phyloP scores from a whole-genome alignment of 2,329 filamentous ascomycete genomes.

The Fusarium sp. region DNA sequence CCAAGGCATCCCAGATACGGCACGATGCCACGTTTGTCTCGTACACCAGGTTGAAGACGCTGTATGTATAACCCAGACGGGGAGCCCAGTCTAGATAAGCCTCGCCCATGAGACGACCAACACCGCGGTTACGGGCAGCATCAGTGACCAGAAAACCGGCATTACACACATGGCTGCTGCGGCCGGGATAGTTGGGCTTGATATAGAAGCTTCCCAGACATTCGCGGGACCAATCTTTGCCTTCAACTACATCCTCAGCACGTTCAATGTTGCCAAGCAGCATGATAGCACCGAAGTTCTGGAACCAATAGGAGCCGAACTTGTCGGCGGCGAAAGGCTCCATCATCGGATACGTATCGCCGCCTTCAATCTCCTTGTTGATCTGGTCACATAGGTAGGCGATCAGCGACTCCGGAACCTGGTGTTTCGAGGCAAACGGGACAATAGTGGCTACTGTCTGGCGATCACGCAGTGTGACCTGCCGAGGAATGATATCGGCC shows the following conservation, averaged over 20 bases:
- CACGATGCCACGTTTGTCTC: constrained; percentile 93
- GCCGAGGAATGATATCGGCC: constrained; percentile 75
- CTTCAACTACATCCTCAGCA: constrained; percentile 68
- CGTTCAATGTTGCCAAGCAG: constrained; percentile 79
- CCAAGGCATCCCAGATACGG: constrained; percentile 90
- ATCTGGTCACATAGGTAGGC: constrained; percentile 85
- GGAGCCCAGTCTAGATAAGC: constrained; percentile 82
- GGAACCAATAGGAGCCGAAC: constrained; percentile 90
- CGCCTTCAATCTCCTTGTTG: constrained; percentile 90
- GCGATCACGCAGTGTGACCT: constrained; percentile 85
- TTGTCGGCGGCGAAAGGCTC: constrained; percentile 78
- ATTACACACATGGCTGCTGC: constrained; percentile 92
- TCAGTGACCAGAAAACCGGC: constrained; percentile 82
- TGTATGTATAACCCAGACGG: constrained; percentile 88
- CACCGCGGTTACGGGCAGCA: constrained; percentile 78
- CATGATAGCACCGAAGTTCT: constrained; percentile 91
- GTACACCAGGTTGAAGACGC: constrained; percentile 94
- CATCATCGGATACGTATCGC: constrained; percentile 91
- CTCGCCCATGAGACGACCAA: constrained; percentile 81
- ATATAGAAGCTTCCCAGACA: constrained; percentile 94
- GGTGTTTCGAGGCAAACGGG: constrained; percentile 80
- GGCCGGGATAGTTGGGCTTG: constrained; percentile 92
- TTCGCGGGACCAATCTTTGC: constrained; percentile 80
- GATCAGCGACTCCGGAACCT: constrained; percentile 81
- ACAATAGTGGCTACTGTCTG: constrained; percentile 86